Evolutionary conservation across 1,284 basidiomycete genomes (phyloP), one percentile per base, ranked within the genome.

Genomic region (Fistulina hepatica): DNA sequence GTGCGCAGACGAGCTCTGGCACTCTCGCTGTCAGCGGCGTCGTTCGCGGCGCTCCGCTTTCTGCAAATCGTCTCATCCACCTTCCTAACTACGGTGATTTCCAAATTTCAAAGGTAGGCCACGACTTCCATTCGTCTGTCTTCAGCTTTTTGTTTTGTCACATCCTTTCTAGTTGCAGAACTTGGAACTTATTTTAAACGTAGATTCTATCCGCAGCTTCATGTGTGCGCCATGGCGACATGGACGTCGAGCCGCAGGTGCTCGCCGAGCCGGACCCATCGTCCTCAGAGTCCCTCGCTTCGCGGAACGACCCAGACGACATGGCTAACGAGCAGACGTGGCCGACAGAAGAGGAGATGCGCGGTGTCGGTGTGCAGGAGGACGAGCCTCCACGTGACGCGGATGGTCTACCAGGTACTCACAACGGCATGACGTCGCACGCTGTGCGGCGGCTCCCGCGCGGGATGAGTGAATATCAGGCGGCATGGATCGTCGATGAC

Each of bases 281-380:
- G 6, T 66, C 76, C 2, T 88, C 85, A 1, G 94, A 98, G 56
- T 94, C 93, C 5, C 65, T 97, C 21, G 73, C 89, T 2, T 88
- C 86, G 1, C 81, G 76, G 43, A 97, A 97, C 53, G 77, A 82
- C 21, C 85, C 85, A 0, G 91, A 97, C 50, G 76, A 88, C 43
- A 70, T 97, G 60, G 77, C 71, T 11, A 94, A 94, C 53, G 94
- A 98, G 54, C 94, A 98, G 60, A 98, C 94, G 0, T 97, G 94
- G 93, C 94, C 94, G 0, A 97, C 92, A 0, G 92, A 97, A 55
- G 94, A 97, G 49, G 94, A 97, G 57, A 88, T 98, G 79, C 66
- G 59, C 25, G 60, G 65, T 3, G 64, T 58, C 3, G 27, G 6
- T 16, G 27, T 7, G 6, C 27, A 30, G 27, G 6, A 30, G 6